Evolutionary conservation across 2,329 filamentous ascomycete species (phyloP), one percentile per base, ranked within the genome.

Genomic region (Fusarium napiforme): DNA sequence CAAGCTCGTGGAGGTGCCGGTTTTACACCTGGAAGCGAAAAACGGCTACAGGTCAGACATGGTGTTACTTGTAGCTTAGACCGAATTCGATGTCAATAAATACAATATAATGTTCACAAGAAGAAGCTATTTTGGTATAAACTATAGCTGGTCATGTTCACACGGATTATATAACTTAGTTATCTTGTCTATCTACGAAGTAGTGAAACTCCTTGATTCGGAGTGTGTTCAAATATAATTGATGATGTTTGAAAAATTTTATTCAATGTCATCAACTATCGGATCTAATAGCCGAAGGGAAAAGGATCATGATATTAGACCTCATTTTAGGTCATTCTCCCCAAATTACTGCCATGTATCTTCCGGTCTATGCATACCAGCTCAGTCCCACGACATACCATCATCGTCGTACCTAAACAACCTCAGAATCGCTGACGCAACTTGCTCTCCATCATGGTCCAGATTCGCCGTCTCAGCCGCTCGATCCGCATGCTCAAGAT

Each of bases 371-470:
- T n/a, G 1, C 3, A 14, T 23, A 8, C 16, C 19, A 36, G 12
- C 36, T 60, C 34, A 65, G 32, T 73, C 63, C 72, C 64, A 75
- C 2, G 64, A 76, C 69, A 85, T 80, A 45, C 79, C 79, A 58
- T 86, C 83, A 66, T 88, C 84, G 46, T 87, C 86, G 50, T 82
- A 84, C 58, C 84, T 81, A 68, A 89, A 88, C 58, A 89, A 81
- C 61, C 86, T 87, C 79, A 96, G 80, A 77, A 95, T 94, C 0
- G 90, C 90, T 69, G 86, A 85, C 6, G 88, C 90, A 56, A 94
- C 89, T 21, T 85, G 79, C n/a, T 92, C 81, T 0, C 93, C 93
- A 79, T 96, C 93, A 73, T 96, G 92, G 61, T 88, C 85, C 64
- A 89, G 84, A 34, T 86, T 84, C 21, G 90, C 91, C 77, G 91